Percentiles rank a stretch among this genome's conserved stretches.
Evolutionary conservation across 176 grass and related monocot species (phyloP).

Genomic region (Lolium multiflorum): DNA sequence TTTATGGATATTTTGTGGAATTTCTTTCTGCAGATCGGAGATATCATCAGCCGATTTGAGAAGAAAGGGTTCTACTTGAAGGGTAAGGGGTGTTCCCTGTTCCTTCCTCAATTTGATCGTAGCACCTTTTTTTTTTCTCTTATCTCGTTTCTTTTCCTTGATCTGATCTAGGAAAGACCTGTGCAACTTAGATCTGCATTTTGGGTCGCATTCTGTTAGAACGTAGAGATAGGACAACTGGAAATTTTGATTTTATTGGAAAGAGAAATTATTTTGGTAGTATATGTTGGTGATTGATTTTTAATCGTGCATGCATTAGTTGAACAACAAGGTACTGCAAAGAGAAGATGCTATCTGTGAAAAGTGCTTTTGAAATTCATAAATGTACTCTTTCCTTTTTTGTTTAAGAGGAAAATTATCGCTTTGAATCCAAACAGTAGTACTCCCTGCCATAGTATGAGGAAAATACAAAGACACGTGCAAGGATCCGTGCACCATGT

Average conservation of each 20-base stretch:
- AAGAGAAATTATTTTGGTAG: background rate
- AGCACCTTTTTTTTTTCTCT: background rate
- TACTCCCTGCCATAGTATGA: background rate
- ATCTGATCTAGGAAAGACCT: background rate
- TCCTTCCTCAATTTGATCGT: background rate
- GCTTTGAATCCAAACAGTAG: too few relatives aligned
- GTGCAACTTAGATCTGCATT: background rate
- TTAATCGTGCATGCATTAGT: conserved; percentile 11
- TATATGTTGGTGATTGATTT: conserved; percentile 7
- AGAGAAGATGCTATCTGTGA: too few relatives aligned
- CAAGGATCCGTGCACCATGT: too few relatives aligned
- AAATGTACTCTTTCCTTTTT: too few relatives aligned
- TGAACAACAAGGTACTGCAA: background rate
- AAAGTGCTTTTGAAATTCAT: too few relatives aligned
- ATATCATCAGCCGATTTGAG: conserved; percentile 69
- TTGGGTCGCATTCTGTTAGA: background rate
- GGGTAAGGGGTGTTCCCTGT: conserved; percentile 24
- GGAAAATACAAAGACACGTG: background rate
- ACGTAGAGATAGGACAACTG: background rate
- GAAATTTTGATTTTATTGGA: background rate
- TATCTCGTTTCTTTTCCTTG: background rate
- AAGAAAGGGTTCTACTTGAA: conserved; percentile 78
- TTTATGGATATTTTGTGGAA: background rate
- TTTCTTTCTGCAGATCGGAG: conserved; percentile 50
- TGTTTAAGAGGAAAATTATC: too few relatives aligned